Evolutionary conservation across 2,329 filamentous ascomycete genomes (phyloP).

Genomic region (Arthrobotrys sphaeroides): DNA sequence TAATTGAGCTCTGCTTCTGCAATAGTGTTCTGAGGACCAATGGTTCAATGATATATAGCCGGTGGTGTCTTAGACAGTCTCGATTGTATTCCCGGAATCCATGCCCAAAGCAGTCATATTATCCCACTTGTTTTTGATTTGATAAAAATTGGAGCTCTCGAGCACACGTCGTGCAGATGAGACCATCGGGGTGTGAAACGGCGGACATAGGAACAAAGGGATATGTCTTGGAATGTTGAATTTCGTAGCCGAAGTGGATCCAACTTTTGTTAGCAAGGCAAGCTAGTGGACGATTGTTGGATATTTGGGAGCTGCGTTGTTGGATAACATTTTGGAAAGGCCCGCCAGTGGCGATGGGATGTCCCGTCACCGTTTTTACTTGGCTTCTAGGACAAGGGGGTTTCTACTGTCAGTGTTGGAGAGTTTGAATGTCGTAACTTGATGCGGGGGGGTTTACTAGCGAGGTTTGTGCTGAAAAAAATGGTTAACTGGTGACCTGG

Average conservation of each 20-base stretch:
- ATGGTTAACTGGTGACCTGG: background rate
- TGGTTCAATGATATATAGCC: conserved; percentile 26
- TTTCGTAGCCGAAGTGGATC: background rate
- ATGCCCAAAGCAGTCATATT: conserved; percentile 23
- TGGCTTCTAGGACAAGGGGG: conserved; percentile 7
- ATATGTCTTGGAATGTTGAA: conserved; percentile 24
- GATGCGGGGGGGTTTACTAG: background rate
- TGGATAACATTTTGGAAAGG: background rate
- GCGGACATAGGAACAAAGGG: background rate
- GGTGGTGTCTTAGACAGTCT: conserved; percentile 23
- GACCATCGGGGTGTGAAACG: conserved; percentile 11
- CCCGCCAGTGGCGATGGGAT: background rate
- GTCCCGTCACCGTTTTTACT: conserved; percentile 8
- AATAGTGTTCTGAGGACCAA: conserved; percentile 2
- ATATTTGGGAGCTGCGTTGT: conserved; percentile 43
- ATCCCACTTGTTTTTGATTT: conserved; percentile 17
- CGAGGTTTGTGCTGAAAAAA: background rate
- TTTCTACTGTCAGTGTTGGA: background rate
- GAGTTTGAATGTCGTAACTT: background rate
- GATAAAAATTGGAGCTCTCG: conserved; percentile 7
- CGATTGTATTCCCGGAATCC: conserved; percentile 3
- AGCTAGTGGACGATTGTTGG: conserved; percentile 18
- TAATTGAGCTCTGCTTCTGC: conserved; percentile 3
- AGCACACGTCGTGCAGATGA: background rate
- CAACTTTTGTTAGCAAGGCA: too few relatives aligned